Evolutionary conservation across 2,329 filamentous ascomycete genomes (phyloP).

Genomic region (Botrytis hyacinthi): DNA sequence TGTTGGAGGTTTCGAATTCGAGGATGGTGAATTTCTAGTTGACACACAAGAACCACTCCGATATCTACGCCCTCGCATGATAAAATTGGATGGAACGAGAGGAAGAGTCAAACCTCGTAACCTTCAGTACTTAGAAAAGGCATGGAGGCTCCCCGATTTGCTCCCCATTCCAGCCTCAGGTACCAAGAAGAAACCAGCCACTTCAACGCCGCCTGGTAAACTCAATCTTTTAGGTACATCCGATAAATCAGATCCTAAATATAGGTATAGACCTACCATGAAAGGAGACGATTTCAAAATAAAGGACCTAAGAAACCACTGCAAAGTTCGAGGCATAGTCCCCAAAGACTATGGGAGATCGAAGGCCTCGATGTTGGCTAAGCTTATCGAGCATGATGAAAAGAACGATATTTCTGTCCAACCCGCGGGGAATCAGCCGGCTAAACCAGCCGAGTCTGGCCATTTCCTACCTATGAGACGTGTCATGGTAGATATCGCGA

Average conservation of each 20-base stretch:
- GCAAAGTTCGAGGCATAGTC: background rate
- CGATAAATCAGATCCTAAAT: background rate
- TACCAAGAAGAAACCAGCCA: background rate
- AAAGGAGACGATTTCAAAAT: background rate
- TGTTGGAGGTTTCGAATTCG: background rate
- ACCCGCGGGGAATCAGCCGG: accelerated
- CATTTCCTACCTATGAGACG: background rate
- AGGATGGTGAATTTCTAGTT: background rate
- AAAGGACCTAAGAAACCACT: background rate
- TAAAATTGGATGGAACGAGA: background rate
- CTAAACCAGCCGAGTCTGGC: background rate
- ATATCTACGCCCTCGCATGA: background rate
- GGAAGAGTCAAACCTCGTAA: constrained; percentile 11
- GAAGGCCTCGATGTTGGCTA: background rate
- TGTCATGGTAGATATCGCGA: background rate
- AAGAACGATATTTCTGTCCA: too few species aligned
- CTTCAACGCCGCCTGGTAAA: background rate
- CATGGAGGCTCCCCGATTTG: background rate
- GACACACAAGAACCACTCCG: background rate
- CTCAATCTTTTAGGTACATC: too few species aligned
- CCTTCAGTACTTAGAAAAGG: background rate
- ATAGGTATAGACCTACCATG: background rate
- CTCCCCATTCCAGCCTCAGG: background rate
- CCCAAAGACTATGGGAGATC: background rate
- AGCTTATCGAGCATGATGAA: background rate